phyloP scores from a whole-genome alignment of 169 alveolate genomes.

The Cardiosporidium cionae region DNA sequence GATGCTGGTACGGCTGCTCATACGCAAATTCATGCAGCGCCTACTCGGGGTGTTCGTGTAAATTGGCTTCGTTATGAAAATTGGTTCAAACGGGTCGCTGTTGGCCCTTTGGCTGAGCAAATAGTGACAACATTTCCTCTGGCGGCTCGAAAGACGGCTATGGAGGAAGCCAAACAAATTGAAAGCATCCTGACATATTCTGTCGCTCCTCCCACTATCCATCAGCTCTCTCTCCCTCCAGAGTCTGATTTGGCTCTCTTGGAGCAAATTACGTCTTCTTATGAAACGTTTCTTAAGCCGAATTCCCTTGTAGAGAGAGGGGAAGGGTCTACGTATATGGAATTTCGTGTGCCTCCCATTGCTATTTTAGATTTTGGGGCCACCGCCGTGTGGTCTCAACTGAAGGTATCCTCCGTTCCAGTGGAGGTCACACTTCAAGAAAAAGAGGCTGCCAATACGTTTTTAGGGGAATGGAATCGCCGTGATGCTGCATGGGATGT shows the following conservation, averaged over 20 bases:
- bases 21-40: constrained; percentile 15
- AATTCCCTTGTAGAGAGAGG: constrained; percentile 12
- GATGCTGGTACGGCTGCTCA: constrained; percentile 15
- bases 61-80: constrained; percentile 26
- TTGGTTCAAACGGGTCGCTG: constrained; percentile 13
- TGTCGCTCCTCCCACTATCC: background rate
- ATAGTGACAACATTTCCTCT: background rate
- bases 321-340: no score
- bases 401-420: no score
- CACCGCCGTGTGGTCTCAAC: no score
- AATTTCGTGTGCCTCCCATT: no score
- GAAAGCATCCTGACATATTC: background rate
- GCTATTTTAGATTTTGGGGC: no score
- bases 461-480: no score
- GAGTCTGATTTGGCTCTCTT: background rate
- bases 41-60: constrained; percentile 30
- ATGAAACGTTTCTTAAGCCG: background rate
- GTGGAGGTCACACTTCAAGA: no score
- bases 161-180: constrained; percentile 21
- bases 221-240: background rate
- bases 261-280: constrained; percentile 2
- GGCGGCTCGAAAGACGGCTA: constrained; percentile 10
- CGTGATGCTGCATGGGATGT: no score
- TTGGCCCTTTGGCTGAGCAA: constrained; percentile 30
- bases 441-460: no score